Conservation (phyloP, 345 rosid species). For the Brassica nigra region DNA sequence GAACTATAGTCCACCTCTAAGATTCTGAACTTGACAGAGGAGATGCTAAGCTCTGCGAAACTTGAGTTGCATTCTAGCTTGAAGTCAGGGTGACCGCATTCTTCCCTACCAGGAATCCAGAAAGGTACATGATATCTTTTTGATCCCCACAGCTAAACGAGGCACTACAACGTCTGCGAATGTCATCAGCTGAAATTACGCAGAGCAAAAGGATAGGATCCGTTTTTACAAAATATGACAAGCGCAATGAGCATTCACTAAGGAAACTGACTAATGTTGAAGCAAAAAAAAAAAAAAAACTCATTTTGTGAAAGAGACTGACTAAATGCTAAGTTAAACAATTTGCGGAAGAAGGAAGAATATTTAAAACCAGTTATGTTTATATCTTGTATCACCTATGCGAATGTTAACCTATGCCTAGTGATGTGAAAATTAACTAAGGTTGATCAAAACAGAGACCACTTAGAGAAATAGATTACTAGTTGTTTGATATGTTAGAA, state of each 20-base stretch:
- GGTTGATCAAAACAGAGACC: not conserved
- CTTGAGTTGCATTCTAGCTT: constrained; percentile 16
- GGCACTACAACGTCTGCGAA: constrained; percentile 6
- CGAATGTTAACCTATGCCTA: not conserved
- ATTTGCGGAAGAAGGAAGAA: not conserved
- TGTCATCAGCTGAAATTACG: constrained; percentile 9
- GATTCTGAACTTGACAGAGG: constrained; percentile 32
- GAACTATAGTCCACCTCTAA: not conserved
- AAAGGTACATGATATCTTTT: constrained; percentile 33
- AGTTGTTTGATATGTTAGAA: not conserved
- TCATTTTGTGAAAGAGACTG: not conserved
- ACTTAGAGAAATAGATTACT: not conserved
- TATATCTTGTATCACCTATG: not conserved
- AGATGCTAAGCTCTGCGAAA: constrained; percentile 28
- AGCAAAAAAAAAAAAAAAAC: not conserved
- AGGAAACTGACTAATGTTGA: not conserved
- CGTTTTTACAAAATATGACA: not conserved
- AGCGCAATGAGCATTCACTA: not conserved
- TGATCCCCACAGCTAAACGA: constrained; percentile 24
- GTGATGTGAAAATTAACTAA: not conserved
- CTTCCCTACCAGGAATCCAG: constrained; percentile 30
- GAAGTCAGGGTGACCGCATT: constrained; percentile 46
- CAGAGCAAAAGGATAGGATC: not conserved
- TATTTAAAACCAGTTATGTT: not conserved
- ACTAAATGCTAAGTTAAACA: not conserved